Evolutionary conservation across 345 rosid genomes (phyloP), one percentile per base, ranked within the genome.

Genomic region (Gossypium mustelinum): DNA sequence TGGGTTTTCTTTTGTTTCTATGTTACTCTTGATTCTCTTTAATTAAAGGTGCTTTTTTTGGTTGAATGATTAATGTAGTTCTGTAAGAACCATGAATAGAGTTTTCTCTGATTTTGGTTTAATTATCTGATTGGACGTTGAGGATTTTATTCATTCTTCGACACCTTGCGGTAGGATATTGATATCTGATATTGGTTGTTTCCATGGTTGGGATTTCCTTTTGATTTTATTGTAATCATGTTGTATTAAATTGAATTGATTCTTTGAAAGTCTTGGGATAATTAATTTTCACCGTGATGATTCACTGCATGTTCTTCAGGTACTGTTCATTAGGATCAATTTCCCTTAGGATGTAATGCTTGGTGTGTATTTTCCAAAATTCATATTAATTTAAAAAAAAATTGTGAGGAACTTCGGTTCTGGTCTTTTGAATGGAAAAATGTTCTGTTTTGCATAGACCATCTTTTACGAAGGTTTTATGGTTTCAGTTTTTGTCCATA

Each of bases 1-100:
- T 20, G 67, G 27, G 22, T 70, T 77, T 69, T 72, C 29, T 54
- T 44, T 8, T 58, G 78, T 65, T 41, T 3, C 13, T 56, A 55
- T 75, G 41, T 34, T 50, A 22, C n/a, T 48, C 66, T 39, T 67
- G 22, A 13, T 50, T 50, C 17, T 54, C 70, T 45, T 70, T n/a
- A 17, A 63, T 54, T 25, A 11, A 59, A 47, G 8, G 20, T 45
- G 48, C 60, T 18, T 45, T 12, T 7, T 22, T 9, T 60, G 17
- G 59, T 22, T 67, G 25, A 48, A 29, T 75, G n/a, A 2, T 45
- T 9, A 25, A 73, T 59, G 68, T 25, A 24, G 24, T 47, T 73
- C 7, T 17, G 9, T 39, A 51, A 17, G 12, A 25, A 50, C 41
- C 24, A 24, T 22, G 13, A 55, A 41, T 65, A 10, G 45, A 48